phyloP scores from a whole-genome alignment of 306 rosid species.

The Carpinus viminea region DNA sequence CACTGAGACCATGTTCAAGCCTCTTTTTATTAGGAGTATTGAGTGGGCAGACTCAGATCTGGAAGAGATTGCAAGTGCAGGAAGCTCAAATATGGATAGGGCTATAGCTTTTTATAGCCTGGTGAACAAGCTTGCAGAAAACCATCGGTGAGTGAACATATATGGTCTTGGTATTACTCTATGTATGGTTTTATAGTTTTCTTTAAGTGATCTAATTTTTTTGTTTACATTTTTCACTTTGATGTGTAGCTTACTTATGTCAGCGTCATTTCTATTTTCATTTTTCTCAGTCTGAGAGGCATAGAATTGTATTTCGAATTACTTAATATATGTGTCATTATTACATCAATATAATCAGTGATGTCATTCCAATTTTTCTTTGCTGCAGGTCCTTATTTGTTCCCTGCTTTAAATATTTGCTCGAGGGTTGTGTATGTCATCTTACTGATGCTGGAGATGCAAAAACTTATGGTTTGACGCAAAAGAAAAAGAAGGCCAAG shows the following conservation, averaged over 20 bases:
- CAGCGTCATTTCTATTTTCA: neutral
- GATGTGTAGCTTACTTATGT: neutral
- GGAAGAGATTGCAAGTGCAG: no score
- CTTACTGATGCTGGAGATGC: slow-evolving; percentile 56
- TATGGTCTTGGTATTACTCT: no score
- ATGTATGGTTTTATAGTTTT: no score
- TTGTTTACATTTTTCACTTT: neutral
- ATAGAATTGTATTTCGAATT: neutral
- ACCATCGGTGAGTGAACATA: no score
- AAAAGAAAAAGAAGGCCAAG: slow-evolving; percentile 84
- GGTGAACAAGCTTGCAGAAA: no score
- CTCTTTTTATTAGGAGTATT: no score
- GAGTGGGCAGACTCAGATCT: no score
- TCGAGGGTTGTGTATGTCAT: slow-evolving; percentile 64
- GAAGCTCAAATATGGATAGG: no score
- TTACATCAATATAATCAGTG: slow-evolving; percentile 1
- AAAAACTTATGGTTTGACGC: slow-evolving; percentile 34
- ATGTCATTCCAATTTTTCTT: neutral
- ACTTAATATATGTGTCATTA: neutral
- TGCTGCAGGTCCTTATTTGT: slow-evolving; percentile 83
- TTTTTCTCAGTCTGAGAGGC: neutral
- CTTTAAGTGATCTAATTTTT: no score
- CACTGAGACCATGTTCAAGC: no score
- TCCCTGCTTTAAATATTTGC: slow-evolving; percentile 90
- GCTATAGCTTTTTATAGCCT: no score